Evolutionary conservation across 805 yeast genomes (phyloP).

Genomic region (Cyberlindnera americana): DNA sequence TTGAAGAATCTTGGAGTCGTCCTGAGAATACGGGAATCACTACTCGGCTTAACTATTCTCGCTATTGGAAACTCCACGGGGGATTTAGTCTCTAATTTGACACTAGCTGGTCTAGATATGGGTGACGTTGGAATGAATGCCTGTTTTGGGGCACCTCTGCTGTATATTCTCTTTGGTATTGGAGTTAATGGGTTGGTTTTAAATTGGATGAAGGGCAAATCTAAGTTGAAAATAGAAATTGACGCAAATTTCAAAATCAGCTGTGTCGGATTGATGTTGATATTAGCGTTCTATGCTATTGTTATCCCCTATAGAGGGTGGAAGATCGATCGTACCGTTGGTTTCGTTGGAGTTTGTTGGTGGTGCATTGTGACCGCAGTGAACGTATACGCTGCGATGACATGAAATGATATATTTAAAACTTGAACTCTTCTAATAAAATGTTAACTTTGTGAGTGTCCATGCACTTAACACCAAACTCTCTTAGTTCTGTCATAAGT

Average conservation of each 20-base stretch:
- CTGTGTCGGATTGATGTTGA: slow-evolving; percentile 21
- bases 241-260: slow-evolving; percentile 25
- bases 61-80: slow-evolving; percentile 94
- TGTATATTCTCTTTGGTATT: slow-evolving; percentile 74
- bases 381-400: slow-evolving; percentile 23
- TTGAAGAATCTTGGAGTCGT: slow-evolving; percentile 59
- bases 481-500: slow-evolving; percentile 23
- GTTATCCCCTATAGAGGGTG: slow-evolving; percentile 24
- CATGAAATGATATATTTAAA: slow-evolving; percentile 10
- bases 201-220: slow-evolving; percentile 16
- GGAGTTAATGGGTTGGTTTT: slow-evolving; percentile 68
- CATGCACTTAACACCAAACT: slow-evolving; percentile 15
- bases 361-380: slow-evolving; percentile 26
- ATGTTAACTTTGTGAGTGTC: slow-evolving; percentile 13
- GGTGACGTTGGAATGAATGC: slow-evolving; percentile 93
- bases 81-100: slow-evolving; percentile 78
- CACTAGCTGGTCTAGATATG: slow-evolving; percentile 76
- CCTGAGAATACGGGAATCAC: slow-evolving; percentile 65
- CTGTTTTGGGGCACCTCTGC: slow-evolving; percentile 88
- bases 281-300: slow-evolving; percentile 22
- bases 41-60: slow-evolving; percentile 82
- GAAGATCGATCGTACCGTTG: slow-evolving; percentile 25
- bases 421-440: slow-evolving; percentile 24
- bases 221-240: slow-evolving; percentile 14
- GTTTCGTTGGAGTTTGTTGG: slow-evolving; percentile 23